phyloP scores from a whole-genome alignment of 306 rosid genomes.

The Vachellia collinsii region DNA sequence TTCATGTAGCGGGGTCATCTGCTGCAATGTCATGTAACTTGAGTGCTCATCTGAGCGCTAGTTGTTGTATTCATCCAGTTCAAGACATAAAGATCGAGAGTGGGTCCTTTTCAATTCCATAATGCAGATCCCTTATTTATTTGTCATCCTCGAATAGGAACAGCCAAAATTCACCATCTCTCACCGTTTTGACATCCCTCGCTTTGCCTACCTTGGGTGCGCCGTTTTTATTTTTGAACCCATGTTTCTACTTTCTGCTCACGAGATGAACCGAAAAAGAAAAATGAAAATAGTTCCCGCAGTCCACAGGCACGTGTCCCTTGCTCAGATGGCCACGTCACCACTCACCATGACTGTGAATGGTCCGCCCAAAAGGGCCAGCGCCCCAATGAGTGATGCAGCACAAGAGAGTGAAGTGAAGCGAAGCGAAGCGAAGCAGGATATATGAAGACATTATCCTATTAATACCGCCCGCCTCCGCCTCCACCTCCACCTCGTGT shows the following conservation, averaged over 20 bases:
- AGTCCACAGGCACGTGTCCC: neutral
- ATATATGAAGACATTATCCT: neutral
- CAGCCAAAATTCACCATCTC: neutral
- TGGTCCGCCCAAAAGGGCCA: neutral
- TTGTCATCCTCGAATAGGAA: neutral
- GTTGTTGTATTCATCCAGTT: neutral
- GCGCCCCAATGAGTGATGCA: neutral
- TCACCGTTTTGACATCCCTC: neutral
- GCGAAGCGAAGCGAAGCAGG: neutral
- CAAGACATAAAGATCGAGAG: neutral
- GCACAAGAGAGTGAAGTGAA: no score
- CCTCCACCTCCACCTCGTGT: neutral
- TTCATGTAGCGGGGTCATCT: neutral
- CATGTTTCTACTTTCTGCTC: neutral
- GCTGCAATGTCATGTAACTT: neutral
- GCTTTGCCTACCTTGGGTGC: neutral
- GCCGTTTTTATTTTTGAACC: neutral
- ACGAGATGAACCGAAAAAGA: no score
- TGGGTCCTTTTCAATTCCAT: neutral
- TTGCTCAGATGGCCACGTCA: neutral
- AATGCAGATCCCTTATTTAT: neutral
- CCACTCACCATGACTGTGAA: neutral
- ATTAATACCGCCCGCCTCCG: neutral
- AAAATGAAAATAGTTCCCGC: no score
- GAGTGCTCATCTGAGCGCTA: neutral